Evolutionary conservation across 83 land plant genomes (phyloP).

Genomic region (Isoetes engelmannii): DNA sequence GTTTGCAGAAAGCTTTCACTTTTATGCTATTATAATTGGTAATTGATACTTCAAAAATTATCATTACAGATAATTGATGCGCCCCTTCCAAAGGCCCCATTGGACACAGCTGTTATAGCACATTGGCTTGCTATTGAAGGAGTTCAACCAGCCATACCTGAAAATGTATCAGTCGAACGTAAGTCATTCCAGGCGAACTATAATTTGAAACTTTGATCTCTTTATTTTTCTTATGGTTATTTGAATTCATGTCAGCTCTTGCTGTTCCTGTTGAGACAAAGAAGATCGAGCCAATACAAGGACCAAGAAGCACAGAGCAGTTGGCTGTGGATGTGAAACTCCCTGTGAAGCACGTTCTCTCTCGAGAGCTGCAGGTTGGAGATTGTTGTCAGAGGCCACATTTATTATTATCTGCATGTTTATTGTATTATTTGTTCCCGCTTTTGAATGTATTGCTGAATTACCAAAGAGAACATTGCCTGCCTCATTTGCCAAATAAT

Average conservation of each 20-base stretch:
- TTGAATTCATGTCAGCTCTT: constrained; percentile 32
- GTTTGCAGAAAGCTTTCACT: constrained; percentile 17
- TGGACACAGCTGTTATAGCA: constrained; percentile 63
- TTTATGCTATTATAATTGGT: too few species aligned
- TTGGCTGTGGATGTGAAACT: constrained; percentile 60
- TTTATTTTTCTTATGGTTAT: neutral
- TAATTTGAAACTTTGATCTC: neutral
- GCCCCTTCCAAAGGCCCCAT: constrained; percentile 77
- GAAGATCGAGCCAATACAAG: constrained; percentile 32
- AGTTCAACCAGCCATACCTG: constrained; percentile 93
- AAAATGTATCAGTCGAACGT: constrained; percentile 81
- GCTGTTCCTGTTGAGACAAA: constrained; percentile 47
- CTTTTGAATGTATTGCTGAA: too few species aligned
- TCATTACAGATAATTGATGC: constrained; percentile 61
- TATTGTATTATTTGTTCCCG: neutral
- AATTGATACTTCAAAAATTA: too few species aligned
- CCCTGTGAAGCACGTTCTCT: constrained; percentile 83
- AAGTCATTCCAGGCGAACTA: neutral
- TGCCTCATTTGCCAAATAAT: neutral
- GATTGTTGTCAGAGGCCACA: neutral
- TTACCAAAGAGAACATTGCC: neutral
- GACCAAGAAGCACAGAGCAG: constrained; percentile 41
- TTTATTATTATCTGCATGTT: neutral
- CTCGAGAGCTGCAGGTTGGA: constrained; percentile 84
- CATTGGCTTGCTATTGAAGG: constrained; percentile 98